Base-by-base conservation (phyloP, 257 asterid genomes). In the Striga asiatica region DNA sequence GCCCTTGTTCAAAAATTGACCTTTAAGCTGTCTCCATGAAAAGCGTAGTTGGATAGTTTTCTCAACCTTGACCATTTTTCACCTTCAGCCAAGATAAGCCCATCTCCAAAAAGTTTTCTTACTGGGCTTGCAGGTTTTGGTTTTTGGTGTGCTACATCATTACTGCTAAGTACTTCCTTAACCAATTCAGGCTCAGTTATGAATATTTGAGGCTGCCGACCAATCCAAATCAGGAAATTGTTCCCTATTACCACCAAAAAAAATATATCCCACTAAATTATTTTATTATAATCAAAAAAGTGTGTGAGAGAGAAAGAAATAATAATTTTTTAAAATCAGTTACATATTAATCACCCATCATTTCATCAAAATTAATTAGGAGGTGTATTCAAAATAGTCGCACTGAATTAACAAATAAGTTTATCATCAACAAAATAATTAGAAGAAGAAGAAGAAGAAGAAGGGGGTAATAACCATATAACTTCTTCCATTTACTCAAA, bases 11-110 rank as follows among this genome's bases (percentile, higher is more conserved):
- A n/a, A 19, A 10, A 20, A 1, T 49, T 46, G 7, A 78, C 91
- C 79, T 71, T 76, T 21, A 82, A 66, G 54, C 62, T 62, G 19
- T 79, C 81, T 20, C 76, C 82, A 43, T 79, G 78, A 56, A 79
- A 82, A n/a, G 81, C 81, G 46, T 74, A 76, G 55, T 71, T 79
- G 13, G 93, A 68, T 8, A 77, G 56, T 74, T 73, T 82, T 48
- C 84, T 49, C 2, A 79, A 53, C 54, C 54, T 79, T 6, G 53
- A 50, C 84, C 92, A 82, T 54, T 79, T 79, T 32, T 72, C 66
- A 13, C 81, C 77, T 31, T 73, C 79, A 5, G 79, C 54, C 11
- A 62, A 14, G 0, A 67, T 59, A 20, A 78, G 69, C 20, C 87
- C 82, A 46, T 76, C 80, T 37, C 84, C 91, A 6, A 76, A 1